Conservation (phyloP, 2,329 filamentous ascomycete species). For the Exutisphaerella laricina region DNA sequence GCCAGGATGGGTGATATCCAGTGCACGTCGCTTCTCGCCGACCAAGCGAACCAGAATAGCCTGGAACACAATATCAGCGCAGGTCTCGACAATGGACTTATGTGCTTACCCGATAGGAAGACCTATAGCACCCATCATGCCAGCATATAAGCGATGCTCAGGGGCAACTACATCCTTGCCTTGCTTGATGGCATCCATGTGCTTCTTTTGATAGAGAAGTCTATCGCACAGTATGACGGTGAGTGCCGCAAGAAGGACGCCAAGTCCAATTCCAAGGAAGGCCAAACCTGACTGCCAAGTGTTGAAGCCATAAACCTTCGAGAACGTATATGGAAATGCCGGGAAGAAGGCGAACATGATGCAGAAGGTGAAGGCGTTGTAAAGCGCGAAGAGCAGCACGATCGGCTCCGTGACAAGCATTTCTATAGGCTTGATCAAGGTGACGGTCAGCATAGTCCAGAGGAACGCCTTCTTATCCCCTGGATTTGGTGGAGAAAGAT, state of each 20-base stretch:
- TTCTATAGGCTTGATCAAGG: slow-evolving; percentile 30
- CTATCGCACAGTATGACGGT: slow-evolving; percentile 35
- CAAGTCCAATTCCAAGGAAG: slow-evolving; percentile 66
- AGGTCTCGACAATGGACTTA: neutral
- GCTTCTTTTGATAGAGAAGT: slow-evolving; percentile 33
- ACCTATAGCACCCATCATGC: slow-evolving; percentile 33
- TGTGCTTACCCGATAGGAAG: slow-evolving; percentile 30
- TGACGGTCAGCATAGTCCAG: slow-evolving; percentile 30
- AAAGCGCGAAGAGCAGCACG: slow-evolving; percentile 30
- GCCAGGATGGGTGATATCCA: slow-evolving; percentile 37
- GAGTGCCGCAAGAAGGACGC: slow-evolving; percentile 55
- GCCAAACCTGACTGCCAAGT: slow-evolving; percentile 71
- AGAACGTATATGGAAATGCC: slow-evolving; percentile 48
- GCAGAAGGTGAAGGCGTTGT: slow-evolving; percentile 31
- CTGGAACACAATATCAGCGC: slow-evolving; percentile 11
- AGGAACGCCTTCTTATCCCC: slow-evolving; percentile 26
- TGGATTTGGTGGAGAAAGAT: slow-evolving; percentile 25
- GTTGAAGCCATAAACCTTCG: slow-evolving; percentile 65
- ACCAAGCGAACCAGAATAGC: slow-evolving; percentile 40
- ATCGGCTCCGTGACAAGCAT: slow-evolving; percentile 36
- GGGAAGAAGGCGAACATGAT: slow-evolving; percentile 33
- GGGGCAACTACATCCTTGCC: slow-evolving; percentile 27
- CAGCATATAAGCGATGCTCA: slow-evolving; percentile 34
- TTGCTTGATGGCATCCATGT: slow-evolving; percentile 26
- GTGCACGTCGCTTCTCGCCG: slow-evolving; percentile 31